A percentile compares a stretch with the other conserved stretches of the same genome.
Evolutionary conservation across 169 alveolate genomes (phyloP).

Genomic region (Eimeria maxima): DNA sequence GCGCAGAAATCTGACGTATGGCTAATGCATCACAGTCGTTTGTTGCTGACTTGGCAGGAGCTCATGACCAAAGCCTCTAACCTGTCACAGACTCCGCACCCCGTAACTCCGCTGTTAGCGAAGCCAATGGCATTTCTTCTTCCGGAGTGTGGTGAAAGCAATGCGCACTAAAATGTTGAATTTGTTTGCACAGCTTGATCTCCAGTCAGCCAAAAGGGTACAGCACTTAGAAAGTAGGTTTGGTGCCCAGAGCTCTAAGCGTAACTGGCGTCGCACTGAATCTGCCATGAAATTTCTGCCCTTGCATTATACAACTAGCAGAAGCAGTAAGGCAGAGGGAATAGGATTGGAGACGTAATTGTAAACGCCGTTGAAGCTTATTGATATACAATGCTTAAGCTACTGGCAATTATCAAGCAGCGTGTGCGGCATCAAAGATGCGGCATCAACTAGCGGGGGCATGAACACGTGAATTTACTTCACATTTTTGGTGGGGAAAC

Average conservation of each 20-base stretch:
- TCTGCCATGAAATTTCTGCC: neutral
- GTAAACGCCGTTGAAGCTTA: neutral
- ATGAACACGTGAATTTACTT: too few species aligned
- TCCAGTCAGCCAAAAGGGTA: neutral
- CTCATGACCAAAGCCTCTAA: too few species aligned
- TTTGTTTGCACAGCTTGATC: neutral
- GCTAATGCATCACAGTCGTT: too few species aligned
- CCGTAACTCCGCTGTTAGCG: too few species aligned
- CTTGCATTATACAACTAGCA: neutral
- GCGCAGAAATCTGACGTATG: neutral
- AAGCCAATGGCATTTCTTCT: too few species aligned
- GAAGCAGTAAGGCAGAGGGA: neutral
- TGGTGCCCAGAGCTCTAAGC: neutral
- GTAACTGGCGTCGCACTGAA: neutral
- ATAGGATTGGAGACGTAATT: neutral
- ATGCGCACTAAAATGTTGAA: neutral
- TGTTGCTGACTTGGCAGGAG: neutral
- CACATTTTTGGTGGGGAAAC: neutral
- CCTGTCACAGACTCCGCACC: too few species aligned
- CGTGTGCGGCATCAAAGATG: neutral
- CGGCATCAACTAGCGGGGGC: too few species aligned
- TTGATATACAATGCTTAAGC: neutral
- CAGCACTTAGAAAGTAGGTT: neutral
- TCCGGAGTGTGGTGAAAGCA: too few species aligned
- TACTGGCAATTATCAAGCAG: neutral